Evolutionary conservation across 2,329 filamentous ascomycete species (phyloP).

Genomic region (Helotiales sp.): DNA sequence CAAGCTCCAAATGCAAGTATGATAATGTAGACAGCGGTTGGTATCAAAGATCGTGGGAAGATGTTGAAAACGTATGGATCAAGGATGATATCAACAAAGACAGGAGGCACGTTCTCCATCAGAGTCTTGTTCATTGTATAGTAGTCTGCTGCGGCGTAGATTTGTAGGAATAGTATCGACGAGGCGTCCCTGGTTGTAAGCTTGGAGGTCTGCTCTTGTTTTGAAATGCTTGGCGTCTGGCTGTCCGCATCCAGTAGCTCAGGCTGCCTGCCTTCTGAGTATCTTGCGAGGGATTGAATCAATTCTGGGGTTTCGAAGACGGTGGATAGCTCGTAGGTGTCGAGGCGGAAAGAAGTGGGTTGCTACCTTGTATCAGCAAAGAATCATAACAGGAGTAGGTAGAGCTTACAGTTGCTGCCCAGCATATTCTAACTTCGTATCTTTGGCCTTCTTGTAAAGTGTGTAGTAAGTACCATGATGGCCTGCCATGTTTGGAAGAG

Average conservation of each 20-base stretch:
- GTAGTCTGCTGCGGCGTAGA: constrained; percentile 81
- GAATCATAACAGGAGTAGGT: not conserved
- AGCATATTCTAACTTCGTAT: constrained; percentile 92
- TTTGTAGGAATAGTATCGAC: constrained; percentile 51
- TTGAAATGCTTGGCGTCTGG: constrained; percentile 13
- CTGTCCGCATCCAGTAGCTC: constrained; percentile 19
- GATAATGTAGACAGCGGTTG: constrained; percentile 68
- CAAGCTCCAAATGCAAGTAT: constrained; percentile 51
- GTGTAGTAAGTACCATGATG: constrained; percentile 79
- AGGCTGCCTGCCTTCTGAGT: constrained; percentile 53
- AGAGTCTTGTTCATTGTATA: constrained; percentile 72
- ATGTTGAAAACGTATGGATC: constrained; percentile 83
- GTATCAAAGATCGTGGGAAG: constrained; percentile 74
- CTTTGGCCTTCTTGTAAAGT: constrained; percentile 68
- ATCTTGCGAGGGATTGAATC: constrained; percentile 63
- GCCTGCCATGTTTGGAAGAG: constrained; percentile 52
- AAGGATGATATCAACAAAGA: constrained; percentile 78
- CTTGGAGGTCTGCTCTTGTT: not conserved
- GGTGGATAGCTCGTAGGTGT: constrained; percentile 59
- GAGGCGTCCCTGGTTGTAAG: constrained; percentile 17
- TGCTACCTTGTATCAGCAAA: constrained; percentile 55
- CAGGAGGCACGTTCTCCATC: constrained; percentile 73
- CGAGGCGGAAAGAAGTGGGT: constrained; percentile 77
- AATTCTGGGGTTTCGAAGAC: constrained; percentile 65
- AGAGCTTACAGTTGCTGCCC: constrained; percentile 83